These are phyloP conservation scores for Phycomyces blakesleeanus DNA, from an alignment of 192 early-diverging fungal genomes.

Conservation along the genomic window DNA sequence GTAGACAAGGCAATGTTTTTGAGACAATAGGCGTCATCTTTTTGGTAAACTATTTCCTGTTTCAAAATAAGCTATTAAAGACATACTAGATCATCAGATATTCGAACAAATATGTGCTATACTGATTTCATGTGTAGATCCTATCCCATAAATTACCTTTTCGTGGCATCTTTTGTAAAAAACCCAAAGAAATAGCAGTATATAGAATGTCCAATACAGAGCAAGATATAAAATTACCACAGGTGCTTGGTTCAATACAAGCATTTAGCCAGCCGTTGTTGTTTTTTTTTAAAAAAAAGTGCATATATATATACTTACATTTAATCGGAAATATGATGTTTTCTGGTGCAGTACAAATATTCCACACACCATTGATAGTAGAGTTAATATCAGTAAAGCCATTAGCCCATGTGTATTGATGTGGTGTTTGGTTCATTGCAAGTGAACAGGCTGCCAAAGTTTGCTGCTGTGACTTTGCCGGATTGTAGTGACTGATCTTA, in stretches of 20 bases:
- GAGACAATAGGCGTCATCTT: neutral
- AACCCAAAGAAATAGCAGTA: constrained; percentile 32
- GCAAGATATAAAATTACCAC: constrained; percentile 34
- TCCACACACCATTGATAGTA: constrained; percentile 35
- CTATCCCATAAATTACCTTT: constrained; percentile 9
- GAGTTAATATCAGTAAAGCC: neutral
- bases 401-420: constrained; percentile 27
- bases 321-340: constrained; percentile 19
- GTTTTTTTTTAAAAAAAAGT: constrained; percentile 15
- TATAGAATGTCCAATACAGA: constrained; percentile 27
- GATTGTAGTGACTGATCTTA: constrained; percentile 40
- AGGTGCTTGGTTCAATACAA: constrained; percentile 20
- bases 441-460: constrained; percentile 34
- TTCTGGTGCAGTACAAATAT: constrained; percentile 15
- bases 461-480: constrained; percentile 30
- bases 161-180: constrained; percentile 33
- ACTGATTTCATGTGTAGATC: neutral
- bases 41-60: neutral
- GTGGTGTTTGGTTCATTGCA: constrained; percentile 16
- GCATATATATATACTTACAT: constrained; percentile 35
- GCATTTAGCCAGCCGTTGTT: neutral
- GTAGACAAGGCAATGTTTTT: neutral
- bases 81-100: neutral
- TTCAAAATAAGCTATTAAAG: neutral
- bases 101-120: neutral